phyloP scores from a whole-genome alignment of 352 stramenopile species.

The Globisporangium okanoganense region DNA sequence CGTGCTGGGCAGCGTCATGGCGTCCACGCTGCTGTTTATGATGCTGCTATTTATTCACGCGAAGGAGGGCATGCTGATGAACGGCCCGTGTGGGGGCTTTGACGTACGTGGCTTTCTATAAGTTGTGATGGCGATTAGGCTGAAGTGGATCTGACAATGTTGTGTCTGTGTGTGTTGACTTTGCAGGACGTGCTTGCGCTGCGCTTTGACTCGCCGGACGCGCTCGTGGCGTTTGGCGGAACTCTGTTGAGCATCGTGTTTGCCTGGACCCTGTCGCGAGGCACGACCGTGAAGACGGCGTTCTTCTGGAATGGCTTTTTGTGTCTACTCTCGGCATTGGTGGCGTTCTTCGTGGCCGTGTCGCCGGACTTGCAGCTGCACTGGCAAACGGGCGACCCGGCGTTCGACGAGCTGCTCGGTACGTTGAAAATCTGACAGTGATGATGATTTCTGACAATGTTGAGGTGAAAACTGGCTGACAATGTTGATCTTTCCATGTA shows the following conservation, averaged over 20 bases:
- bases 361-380: constrained; percentile 49
- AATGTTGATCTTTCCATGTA: background rate
- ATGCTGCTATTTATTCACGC: constrained; percentile 75
- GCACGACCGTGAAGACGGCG: constrained; percentile 38
- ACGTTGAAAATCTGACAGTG: constrained; percentile 10
- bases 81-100: constrained; percentile 47
- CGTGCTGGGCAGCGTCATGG: constrained; percentile 45
- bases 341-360: constrained; percentile 64
- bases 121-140: background rate
- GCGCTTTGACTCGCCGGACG: constrained; percentile 53
- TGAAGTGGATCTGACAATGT: background rate
- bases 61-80: constrained; percentile 45
- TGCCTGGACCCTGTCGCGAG: constrained; percentile 32
- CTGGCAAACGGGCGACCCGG: constrained; percentile 56
- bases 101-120: constrained; percentile 31
- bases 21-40: constrained; percentile 55
- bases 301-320: constrained; percentile 76
- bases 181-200: constrained; percentile 45
- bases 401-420: constrained; percentile 72
- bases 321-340: constrained; percentile 42
- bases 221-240: constrained; percentile 38
- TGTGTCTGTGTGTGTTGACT: background rate
- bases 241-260: constrained; percentile 28
- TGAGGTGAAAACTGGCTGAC: background rate
- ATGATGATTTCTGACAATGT: background rate